Evolutionary conservation across 2,329 filamentous ascomycete species (phyloP), one percentile per base, ranked within the genome.

Genomic region (Fusarium torulosum): DNA sequence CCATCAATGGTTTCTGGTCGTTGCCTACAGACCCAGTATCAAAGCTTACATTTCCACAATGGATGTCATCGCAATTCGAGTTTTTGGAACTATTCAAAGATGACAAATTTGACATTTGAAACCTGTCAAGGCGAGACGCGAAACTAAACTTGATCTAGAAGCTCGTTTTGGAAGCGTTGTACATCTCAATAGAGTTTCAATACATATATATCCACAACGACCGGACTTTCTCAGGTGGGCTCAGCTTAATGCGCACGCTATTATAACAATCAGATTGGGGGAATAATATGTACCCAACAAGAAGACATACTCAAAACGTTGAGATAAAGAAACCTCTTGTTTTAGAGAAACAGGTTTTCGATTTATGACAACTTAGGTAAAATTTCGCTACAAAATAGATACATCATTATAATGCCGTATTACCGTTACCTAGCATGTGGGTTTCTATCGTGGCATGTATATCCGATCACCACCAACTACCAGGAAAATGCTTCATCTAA

Each of bases 401-500:
- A 37, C 7, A n/a, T 37, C 35, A 37, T 37, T 37, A 37, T 19
- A 17, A 37, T 37, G 8, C 17, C 8, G 2, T 37, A 17, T 5
- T n/a, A 37, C 17, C 35, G 35, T 37, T 37, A 37, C 35, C 17
- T 37, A 35, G n/a, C 8, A 11, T 23, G 23, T 31, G 17, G 21
- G 47, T 49, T 29, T 29, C 11, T 6, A 29, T 29, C 10, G 27
- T 10, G 27, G 27, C 27, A 29, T 29, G 10, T 29, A 13, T 29
- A 29, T 29, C n/a, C 27, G n/a, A 40, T 15, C n/a, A 35, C 11
- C 27, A 35, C 10, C 42, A 33, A 51, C 43, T 69, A 75, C 74
- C 74, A 75, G 6, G 69, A 66, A 52, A 76, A 74, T 2, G 63
- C 66, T 44, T 75, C 75, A 44, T 75, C 70, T 15, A 73, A 45